Base-by-base conservation (phyloP, 306 rosid species). In the Canavalia gladiata region DNA sequence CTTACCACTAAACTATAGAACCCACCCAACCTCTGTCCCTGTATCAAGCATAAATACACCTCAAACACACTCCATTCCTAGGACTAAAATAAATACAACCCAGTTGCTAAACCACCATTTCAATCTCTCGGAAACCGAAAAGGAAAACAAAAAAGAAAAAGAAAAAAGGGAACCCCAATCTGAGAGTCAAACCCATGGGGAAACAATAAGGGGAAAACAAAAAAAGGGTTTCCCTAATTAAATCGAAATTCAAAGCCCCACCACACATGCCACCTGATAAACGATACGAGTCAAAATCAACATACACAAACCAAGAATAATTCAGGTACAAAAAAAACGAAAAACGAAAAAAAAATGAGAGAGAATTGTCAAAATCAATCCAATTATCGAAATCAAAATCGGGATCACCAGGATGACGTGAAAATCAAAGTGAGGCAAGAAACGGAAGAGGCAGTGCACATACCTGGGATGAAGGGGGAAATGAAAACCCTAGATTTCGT, bases 241-340 rank as follows among this genome's bases (percentile, higher is more conserved):
- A 82, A 88, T 87, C 75, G 47, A 86, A 86, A 86, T 79, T 75
- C 79, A 83, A 62, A 82, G 84, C 63, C 74, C 82, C 85, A 80
- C 75, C 80, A 65, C 74, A 86, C 87, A 83, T 83, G 83, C 90
- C 90, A 87, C 89, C 91, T 81, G 81, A 86, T 60, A 86, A 81
- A 77, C 74, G 75, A 72, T n/a, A 72, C 25, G 45, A 82, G 80
- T 47, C 83, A 72, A 65, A 87, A 87, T 86, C 82, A 77, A 75
- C 83, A 74, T 41, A 59, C 57, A 62, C 2, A 67, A 64, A 72
- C 41, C 37, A 34, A 55, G 59, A 56, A 12, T 5, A 54, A 54
- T 12, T 64, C 62, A 45, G 34, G 49, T 51, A 12, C 41, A 31
- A 51, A 25, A 18, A 29, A 34, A 9, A 6, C 54, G 2, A 8